These are phyloP conservation scores for Wallacemonas collosoma DNA, from an alignment of 208 protist genomes.

Conservation along the genomic window DNA sequence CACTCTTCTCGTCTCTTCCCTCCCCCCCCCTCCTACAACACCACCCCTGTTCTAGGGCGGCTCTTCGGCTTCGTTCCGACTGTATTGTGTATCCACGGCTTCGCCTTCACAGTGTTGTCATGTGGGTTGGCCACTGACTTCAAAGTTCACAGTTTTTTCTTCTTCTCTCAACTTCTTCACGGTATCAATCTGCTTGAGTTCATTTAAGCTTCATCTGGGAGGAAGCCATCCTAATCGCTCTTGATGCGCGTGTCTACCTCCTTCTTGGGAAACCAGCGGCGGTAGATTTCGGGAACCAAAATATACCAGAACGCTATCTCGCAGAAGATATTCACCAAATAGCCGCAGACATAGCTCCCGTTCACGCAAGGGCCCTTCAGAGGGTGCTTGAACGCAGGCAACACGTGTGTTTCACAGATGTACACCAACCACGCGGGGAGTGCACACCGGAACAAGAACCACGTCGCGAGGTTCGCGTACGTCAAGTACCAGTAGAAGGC, in stretches of 20 bases:
- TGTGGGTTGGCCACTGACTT: no score
- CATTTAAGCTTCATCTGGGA: no score
- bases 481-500: conserved; percentile 25
- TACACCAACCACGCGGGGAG: conserved; percentile 36
- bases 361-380: conserved; percentile 26
- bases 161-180: no score
- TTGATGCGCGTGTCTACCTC: background rate
- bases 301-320: conserved; percentile 40
- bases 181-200: no score
- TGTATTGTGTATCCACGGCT: no score
- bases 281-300: conserved; percentile 30
- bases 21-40: no score
- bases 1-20: no score
- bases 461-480: conserved; percentile 34
- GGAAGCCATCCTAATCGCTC: background rate
- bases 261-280: conserved; percentile 19
- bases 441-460: conserved; percentile 50
- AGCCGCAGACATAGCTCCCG: conserved; percentile 38
- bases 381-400: conserved; percentile 19
- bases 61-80: no score
- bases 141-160: no score
- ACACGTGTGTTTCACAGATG: conserved; percentile 28
- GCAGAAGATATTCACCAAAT: conserved; percentile 53
- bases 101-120: no score
- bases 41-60: no score